phyloP scores from a whole-genome alignment of 805 yeast genomes.

The Candida boleticola region DNA sequence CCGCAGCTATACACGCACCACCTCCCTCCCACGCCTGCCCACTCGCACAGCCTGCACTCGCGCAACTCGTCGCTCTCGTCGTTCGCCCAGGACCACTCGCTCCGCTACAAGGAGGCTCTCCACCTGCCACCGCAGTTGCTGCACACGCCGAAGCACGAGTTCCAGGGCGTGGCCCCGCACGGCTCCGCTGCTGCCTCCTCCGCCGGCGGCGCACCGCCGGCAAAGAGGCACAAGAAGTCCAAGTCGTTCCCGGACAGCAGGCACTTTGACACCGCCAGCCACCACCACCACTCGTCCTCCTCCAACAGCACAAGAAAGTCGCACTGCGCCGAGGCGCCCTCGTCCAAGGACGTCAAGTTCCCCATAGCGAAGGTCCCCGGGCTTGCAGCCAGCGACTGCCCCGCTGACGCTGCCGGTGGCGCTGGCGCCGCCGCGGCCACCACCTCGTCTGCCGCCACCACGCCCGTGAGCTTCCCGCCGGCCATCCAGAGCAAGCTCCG shows the following conservation, averaged over 20 bases:
- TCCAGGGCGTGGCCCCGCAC: no score
- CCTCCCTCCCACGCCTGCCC: neutral
- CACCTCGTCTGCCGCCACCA: neutral
- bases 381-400: neutral
- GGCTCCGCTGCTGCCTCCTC: neutral
- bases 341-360: slow-evolving; percentile 3
- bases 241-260: slow-evolving; percentile 3
- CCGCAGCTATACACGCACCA: neutral
- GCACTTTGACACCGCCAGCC: slow-evolving; percentile 1
- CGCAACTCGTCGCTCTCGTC: neutral
- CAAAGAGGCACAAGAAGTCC: slow-evolving; percentile 2
- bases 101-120: neutral
- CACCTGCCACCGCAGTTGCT: neutral
- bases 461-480: neutral
- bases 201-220: neutral
- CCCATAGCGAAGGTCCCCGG: neutral
- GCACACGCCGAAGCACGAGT: neutral
- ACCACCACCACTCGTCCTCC: neutral
- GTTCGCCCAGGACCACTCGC: neutral
- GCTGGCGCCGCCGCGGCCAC: neutral
- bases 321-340: slow-evolving; percentile 4
- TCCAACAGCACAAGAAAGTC: slow-evolving; percentile 1
- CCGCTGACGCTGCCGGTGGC: neutral
- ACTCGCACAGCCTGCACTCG: neutral
- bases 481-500: neutral